Base-by-base conservation (phyloP, 768 basidiomycete genomes). In the Russula sp. region DNA sequence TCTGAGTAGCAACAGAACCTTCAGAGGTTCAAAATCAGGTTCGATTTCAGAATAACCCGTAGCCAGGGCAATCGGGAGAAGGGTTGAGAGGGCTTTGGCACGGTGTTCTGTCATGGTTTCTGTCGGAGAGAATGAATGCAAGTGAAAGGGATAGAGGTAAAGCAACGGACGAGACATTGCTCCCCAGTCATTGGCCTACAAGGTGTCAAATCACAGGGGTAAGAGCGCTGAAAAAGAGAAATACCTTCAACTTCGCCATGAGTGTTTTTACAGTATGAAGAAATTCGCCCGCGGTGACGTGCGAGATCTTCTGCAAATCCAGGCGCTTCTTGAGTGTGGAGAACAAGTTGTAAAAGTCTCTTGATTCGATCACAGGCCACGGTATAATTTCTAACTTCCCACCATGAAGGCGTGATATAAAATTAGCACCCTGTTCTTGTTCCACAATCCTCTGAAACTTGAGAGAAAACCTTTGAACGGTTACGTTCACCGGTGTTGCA, bases 221-320 rank as follows among this genome's bases (percentile, higher is more conserved):
- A n/a, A 35, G 13, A 48, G 14, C 11, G 34, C 14, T 18, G 39
- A 8, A 35, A 16, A 20, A 1, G 16, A 7, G 7, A 34, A 51
- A 20, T 52, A 79, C 84, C 77, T 86, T 86, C 41, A 86, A 67
- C 62, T 86, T 86, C 9, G 84, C 84, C 84, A 86, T 86, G 48
- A 86, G 65, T 0, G 82, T 83, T 70, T 86, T 86, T 69, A 86
- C 72, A 3, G 78, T 74, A 41, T 80, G 77, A 5, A 85, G 71
- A 64, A 86, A 85, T 60, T 81, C 76, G 10, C 80, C 80, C 0
- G 81, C 84, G 0, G 76, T 73, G 0, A 67, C 70, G 64, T 85
- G 82, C 0, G 83, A 83, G 1, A 79, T 57, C 7, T 68, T 64
- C 63, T 84, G 83, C 43, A 75, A 71, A 62, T 85, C 80, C 6